phyloP scores from a whole-genome alignment of 2,329 filamentous ascomycete genomes.

The Emmonsiellopsis sp. region DNA sequence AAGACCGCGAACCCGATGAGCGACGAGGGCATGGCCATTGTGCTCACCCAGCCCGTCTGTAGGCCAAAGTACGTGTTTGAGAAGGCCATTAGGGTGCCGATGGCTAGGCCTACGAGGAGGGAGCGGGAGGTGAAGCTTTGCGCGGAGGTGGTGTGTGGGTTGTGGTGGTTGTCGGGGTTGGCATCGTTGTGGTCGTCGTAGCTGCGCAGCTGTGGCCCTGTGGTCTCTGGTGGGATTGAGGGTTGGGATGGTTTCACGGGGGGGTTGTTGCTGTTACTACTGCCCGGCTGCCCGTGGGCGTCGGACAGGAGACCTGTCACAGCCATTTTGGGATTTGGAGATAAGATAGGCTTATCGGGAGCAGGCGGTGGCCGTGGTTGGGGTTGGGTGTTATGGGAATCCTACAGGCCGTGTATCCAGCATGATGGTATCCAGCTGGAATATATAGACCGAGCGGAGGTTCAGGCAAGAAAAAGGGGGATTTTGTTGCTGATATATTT shows the following conservation, averaged over 20 bases:
- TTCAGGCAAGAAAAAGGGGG: no score
- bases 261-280: background rate
- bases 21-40: slow-evolving; percentile 95
- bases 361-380: background rate
- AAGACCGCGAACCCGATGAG: slow-evolving; percentile 94
- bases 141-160: slow-evolving; percentile 17
- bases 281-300: background rate
- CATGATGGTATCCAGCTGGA: background rate
- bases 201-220: background rate
- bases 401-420: background rate
- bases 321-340: background rate
- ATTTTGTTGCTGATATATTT: no score
- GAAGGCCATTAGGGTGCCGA: slow-evolving; percentile 87
- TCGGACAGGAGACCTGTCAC: background rate
- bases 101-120: slow-evolving; percentile 65
- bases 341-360: background rate
- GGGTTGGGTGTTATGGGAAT: background rate
- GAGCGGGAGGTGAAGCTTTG: slow-evolving; percentile 76
- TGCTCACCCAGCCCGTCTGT: slow-evolving; percentile 73
- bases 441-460: background rate
- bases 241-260: background rate
- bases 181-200: background rate
- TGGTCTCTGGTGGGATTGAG: background rate
- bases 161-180: background rate
- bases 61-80: slow-evolving; percentile 99